phyloP scores from a whole-genome alignment of 192 early-diverging fungal genomes.

The Coemansia sp. region DNA sequence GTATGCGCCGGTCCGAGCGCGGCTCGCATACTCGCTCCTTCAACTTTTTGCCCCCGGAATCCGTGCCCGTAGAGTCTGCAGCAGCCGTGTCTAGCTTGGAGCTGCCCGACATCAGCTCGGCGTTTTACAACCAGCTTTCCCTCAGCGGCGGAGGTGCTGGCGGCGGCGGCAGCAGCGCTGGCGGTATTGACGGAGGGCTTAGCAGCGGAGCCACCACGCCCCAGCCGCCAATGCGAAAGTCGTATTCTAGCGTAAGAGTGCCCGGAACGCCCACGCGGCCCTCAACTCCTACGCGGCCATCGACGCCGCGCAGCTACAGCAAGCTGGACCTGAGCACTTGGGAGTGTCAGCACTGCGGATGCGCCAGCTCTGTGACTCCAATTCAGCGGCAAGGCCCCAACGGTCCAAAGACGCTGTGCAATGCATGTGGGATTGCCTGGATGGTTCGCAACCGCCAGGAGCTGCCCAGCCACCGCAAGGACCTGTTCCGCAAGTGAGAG shows the following conservation, averaged over 20 bases:
- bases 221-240: constrained; percentile 20
- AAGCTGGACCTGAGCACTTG: constrained; percentile 44
- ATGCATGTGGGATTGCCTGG: constrained; percentile 63
- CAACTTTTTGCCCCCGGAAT: constrained; percentile 50
- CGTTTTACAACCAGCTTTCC: constrained; percentile 37
- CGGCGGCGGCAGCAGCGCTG: background rate
- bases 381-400: constrained; percentile 59
- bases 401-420: constrained; percentile 63
- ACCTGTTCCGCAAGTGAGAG: constrained; percentile 43
- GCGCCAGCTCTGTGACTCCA: constrained; percentile 42
- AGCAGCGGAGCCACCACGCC: constrained; percentile 48
- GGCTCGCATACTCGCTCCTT: constrained; percentile 35
- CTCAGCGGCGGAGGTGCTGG: background rate
- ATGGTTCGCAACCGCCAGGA: constrained; percentile 52
- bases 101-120: constrained; percentile 39
- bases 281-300: constrained; percentile 35
- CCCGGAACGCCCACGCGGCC: constrained; percentile 37
- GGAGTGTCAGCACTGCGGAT: constrained; percentile 54
- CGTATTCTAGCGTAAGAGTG: constrained; percentile 19
- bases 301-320: constrained; percentile 37
- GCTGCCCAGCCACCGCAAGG: constrained; percentile 48
- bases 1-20: constrained; percentile 50
- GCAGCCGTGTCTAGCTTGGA: constrained; percentile 13
- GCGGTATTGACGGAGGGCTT: constrained; percentile 16
- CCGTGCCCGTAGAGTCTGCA: constrained; percentile 21